Conservation (phyloP, 257 asterid species). For the Perilla frutescens region DNA sequence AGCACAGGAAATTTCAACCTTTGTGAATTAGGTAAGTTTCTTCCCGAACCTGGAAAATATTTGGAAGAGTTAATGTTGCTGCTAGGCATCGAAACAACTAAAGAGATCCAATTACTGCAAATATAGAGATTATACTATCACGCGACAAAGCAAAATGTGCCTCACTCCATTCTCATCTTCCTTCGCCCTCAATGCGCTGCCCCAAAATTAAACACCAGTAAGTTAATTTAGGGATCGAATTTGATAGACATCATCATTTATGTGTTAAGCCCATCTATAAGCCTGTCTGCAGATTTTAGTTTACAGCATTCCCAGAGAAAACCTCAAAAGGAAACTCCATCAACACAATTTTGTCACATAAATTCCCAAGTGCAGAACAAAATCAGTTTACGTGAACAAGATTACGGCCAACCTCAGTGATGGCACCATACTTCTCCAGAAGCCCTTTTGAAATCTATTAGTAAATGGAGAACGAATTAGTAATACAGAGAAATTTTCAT, state of each 20-base stretch:
- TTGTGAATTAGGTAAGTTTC: constrained; percentile 26
- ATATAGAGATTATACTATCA: constrained; percentile 54
- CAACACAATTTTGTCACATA: too few species aligned
- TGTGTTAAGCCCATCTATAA: too few species aligned
- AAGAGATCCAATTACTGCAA: constrained; percentile 6
- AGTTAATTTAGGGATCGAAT: too few species aligned
- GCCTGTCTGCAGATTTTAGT: too few species aligned
- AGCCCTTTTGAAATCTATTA: constrained; percentile 78
- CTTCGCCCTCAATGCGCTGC: constrained; percentile 42
- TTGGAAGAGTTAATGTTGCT: too few species aligned
- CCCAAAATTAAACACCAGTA: background rate
- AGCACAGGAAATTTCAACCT: constrained; percentile 38
- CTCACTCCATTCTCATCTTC: constrained; percentile 58
- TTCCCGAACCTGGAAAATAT: constrained; percentile 8
- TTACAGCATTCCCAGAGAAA: too few species aligned
- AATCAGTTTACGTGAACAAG: background rate
- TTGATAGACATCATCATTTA: too few species aligned
- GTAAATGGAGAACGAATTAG: constrained; percentile 14
- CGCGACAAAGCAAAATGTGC: constrained; percentile 57
- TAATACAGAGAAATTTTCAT: background rate
- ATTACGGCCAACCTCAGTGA: constrained; percentile 63
- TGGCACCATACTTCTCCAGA: constrained; percentile 83
- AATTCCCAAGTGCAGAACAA: too few species aligned
- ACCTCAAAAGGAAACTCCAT: too few species aligned
- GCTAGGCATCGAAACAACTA: too few species aligned